Evolutionary conservation across 257 asterid species (phyloP).

Genomic region (Gynochthodes officinalis): DNA sequence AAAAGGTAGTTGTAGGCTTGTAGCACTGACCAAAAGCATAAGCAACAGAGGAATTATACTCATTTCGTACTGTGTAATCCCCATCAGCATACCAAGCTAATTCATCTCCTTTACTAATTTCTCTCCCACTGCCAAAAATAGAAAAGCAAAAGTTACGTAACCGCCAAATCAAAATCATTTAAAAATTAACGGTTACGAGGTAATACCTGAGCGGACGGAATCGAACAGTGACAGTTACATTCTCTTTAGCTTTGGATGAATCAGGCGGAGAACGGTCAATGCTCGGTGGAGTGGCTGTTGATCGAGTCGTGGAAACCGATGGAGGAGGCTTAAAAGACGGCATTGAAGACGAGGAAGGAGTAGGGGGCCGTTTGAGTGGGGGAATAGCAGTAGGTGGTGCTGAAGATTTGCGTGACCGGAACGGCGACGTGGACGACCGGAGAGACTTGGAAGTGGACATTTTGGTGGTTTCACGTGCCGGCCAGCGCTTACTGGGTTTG

Average conservation of each 20-base stretch:
- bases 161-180: neutral
- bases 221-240: constrained; percentile 80
- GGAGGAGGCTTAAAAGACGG: neutral
- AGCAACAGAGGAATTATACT: constrained; percentile 54
- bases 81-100: constrained; percentile 94
- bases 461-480: constrained; percentile 13
- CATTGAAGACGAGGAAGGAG: constrained; percentile 10
- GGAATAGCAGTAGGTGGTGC: constrained; percentile 10
- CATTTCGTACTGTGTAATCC: constrained; percentile 64
- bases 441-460: constrained; percentile 28
- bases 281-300: constrained; percentile 16
- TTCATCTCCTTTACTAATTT: constrained; percentile 78
- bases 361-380: constrained; percentile 20
- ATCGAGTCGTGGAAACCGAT: constrained; percentile 4
- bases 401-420: constrained; percentile 30
- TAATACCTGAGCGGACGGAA: constrained; percentile 88
- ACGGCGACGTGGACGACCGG: constrained; percentile 37
- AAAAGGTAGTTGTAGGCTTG: neutral
- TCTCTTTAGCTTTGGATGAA: constrained; percentile 51
- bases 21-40: constrained; percentile 55
- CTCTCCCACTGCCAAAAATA: constrained; percentile 52
- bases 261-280: constrained; percentile 21
- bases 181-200: neutral
- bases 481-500: constrained; percentile 15
- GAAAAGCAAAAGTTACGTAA: neutral